phyloP scores from a whole-genome alignment of 129 eudicot genomes.

The Centrapalus pauciflorus region DNA sequence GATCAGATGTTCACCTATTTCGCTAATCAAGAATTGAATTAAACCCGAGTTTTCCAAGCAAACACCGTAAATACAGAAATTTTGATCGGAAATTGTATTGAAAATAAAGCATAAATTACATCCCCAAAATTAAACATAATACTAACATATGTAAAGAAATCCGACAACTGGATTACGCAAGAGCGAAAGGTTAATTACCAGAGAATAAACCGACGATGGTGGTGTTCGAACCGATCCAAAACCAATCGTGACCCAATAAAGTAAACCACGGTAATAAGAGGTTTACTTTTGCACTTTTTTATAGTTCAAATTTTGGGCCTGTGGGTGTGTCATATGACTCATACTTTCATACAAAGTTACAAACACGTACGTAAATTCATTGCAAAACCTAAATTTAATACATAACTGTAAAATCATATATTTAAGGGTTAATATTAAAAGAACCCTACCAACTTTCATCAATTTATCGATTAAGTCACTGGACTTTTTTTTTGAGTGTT shows the following conservation, averaged over 20 bases:
- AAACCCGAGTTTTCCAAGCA: slow-evolving; percentile 1
- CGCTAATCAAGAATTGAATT: background rate
- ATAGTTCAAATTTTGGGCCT: background rate
- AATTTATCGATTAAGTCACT: too few species aligned
- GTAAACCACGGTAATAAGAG: slow-evolving; percentile 19
- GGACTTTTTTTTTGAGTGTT: too few species aligned
- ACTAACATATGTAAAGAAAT: slow-evolving; percentile 5
- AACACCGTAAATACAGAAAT: slow-evolving; percentile 11
- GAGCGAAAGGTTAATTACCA: slow-evolving; percentile 17
- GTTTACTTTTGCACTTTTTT: slow-evolving; percentile 8
- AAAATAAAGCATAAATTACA: background rate
- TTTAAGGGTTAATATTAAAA: too few species aligned
- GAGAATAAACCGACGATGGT: slow-evolving; percentile 15
- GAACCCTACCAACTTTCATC: too few species aligned
- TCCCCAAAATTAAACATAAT: background rate
- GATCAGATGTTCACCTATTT: slow-evolving; percentile 11
- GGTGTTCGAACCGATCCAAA: slow-evolving; percentile 10
- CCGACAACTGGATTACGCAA: background rate
- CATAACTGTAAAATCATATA: too few species aligned
- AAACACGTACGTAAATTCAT: too few species aligned
- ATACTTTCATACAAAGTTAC: too few species aligned
- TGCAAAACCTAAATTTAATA: too few species aligned
- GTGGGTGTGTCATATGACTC: too few species aligned
- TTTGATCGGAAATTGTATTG: background rate
- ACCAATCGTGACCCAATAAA: slow-evolving; percentile 14